These are phyloP conservation scores for Rhizopus microsporus DNA, from an alignment of 371 early-diverging fungal genomes.

Conservation along the genomic window DNA sequence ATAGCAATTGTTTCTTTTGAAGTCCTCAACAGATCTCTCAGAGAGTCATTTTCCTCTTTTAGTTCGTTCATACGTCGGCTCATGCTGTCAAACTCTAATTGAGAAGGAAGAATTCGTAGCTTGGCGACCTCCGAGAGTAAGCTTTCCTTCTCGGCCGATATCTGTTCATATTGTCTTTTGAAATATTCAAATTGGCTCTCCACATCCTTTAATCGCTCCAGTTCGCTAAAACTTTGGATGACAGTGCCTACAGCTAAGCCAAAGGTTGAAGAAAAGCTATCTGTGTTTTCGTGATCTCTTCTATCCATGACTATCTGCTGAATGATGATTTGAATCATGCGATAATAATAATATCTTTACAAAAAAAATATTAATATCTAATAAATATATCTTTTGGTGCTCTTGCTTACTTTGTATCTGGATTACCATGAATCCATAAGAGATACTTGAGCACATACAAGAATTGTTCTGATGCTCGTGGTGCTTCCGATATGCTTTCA, in stretches of 20 bases:
- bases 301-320: constrained; percentile 80
- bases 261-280: constrained; percentile 44
- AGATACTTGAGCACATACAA: constrained; percentile 70
- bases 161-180: constrained; percentile 28
- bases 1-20: constrained; percentile 34
- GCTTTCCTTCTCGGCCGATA: constrained; percentile 24
- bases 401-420: constrained; percentile 45
- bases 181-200: constrained; percentile 52
- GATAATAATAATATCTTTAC: constrained; percentile 63
- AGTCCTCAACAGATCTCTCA: constrained; percentile 27
- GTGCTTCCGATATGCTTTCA: constrained; percentile 60
- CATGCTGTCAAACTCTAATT: constrained; percentile 16
- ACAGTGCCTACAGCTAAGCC: constrained; percentile 40
- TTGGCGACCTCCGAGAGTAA: constrained; percentile 23
- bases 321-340: constrained; percentile 73
- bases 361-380: background rate
- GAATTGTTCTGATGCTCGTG: constrained; percentile 67
- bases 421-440: constrained; percentile 72
- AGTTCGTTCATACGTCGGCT: constrained; percentile 12
- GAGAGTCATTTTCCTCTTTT: constrained; percentile 28
- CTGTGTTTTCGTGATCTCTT: constrained; percentile 47
- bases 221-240: constrained; percentile 69
- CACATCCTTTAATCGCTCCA: constrained; percentile 63
- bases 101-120: constrained; percentile 21
- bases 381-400: background rate